These are phyloP conservation scores for Angophora floribunda DNA, from an alignment of 345 rosid species.

Conservation along the genomic window DNA sequence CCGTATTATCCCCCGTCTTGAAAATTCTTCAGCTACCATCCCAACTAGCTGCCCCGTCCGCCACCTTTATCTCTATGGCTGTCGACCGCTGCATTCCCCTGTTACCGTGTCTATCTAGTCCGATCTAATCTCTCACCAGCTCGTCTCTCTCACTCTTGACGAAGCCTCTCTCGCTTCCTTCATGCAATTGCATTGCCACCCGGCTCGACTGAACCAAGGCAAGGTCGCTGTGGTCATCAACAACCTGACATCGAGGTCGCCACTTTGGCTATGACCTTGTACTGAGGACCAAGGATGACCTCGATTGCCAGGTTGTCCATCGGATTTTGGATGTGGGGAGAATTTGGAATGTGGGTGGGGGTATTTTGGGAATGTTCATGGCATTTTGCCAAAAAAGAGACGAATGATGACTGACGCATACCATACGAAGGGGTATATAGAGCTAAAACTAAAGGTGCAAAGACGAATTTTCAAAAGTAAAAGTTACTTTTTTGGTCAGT, in stretches of 20 bases:
- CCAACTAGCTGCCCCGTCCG: background rate
- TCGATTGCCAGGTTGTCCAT: background rate
- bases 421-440: background rate
- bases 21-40: background rate
- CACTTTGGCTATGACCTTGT: background rate
- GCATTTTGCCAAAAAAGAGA: background rate
- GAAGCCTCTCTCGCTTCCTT: background rate
- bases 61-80: background rate
- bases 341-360: background rate
- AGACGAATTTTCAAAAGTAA: background rate
- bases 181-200: background rate
- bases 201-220: background rate
- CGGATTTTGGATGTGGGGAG: background rate
- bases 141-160: background rate
- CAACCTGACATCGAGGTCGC: background rate
- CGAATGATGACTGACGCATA: background rate
- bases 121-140: background rate
- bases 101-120: background rate
- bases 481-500: background rate
- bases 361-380: background rate
- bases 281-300: background rate
- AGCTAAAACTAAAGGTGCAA: background rate
- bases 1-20: background rate
- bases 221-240: background rate
- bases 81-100: background rate